Base-by-base conservation (phyloP, 2,329 filamentous ascomycete genomes). In the Aspergillus nomiae region DNA sequence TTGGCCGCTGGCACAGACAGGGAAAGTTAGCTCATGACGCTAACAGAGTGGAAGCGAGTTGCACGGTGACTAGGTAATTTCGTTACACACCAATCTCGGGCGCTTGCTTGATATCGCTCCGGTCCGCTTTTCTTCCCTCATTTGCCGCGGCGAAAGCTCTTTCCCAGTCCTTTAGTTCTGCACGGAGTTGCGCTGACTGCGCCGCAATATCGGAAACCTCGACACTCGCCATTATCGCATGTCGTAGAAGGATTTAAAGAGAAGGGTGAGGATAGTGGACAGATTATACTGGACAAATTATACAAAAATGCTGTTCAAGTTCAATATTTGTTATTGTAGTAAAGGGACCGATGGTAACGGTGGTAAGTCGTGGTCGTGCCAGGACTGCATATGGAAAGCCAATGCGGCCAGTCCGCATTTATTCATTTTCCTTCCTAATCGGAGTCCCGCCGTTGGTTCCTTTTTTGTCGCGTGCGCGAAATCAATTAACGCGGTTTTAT, bases 161-260 rank as follows among this genome's bases (percentile, higher is more conserved):
- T 69, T 84, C 82, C 78, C 81, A 84, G 62, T 79, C 74, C 65
- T 84, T 84, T 48, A 84, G 65, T 64, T 81, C 77, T 5, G 73
- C 71, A 30, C 82, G 81, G 21, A 83, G 69, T 46, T 67, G 67
- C 28, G 73, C 66, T 43, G 77, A 73, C 60, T 74, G 68, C 0
- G 63, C 62, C 9, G 69, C 64, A 24, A 71, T 65, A 41, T 77
- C 75, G 6, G 67, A 69, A 50, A 66, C 65, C 51, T 60, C 61
- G 21, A 65, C 65, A 45, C 64, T 67, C 19, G 72, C 67, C 71
- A 76, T 77, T 62, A 67, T 74, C 65, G 66, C 69, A 75, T 70
- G 58, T 58, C 61, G 46, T 21, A 32, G 19, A 28, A 10, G 16
- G 2, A 32, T 4, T 28, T 30, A 12, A n/a, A n/a, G 56, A 46